Evolutionary conservation across 2,329 filamentous ascomycete genomes (phyloP).

Genomic region (Alternaria triticimaculans): DNA sequence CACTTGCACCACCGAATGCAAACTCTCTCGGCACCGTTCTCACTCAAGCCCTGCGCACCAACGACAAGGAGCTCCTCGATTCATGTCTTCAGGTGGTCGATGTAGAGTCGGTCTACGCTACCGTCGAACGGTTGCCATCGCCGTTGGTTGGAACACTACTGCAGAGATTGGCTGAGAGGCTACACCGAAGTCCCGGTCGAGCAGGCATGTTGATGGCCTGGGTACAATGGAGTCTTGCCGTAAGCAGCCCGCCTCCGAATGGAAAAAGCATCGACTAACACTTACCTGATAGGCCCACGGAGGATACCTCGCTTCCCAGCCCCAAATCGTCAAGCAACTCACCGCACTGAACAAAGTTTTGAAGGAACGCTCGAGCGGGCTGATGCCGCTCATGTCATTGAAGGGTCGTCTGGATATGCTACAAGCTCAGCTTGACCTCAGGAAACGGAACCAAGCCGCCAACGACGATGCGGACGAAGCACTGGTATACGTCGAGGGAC

Average conservation of each 20-base stretch:
- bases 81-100: conserved; percentile 87
- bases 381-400: conserved; percentile 81
- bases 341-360: conserved; percentile 83
- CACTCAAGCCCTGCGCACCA: conserved; percentile 88
- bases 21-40: conserved; percentile 92
- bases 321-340: conserved; percentile 80
- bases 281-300: conserved; percentile 69
- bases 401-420: conserved; percentile 97
- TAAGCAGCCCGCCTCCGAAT: background rate
- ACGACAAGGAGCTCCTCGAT: conserved; percentile 88
- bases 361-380: conserved; percentile 80
- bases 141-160: conserved; percentile 80
- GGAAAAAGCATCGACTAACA: background rate
- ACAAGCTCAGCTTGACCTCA: conserved; percentile 83
- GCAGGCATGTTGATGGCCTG: conserved; percentile 91
- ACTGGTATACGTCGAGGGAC: conserved; percentile 86
- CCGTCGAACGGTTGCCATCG: conserved; percentile 89
- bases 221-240: conserved; percentile 74
- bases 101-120: conserved; percentile 78
- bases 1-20: conserved; percentile 69
- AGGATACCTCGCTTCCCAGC: conserved; percentile 84
- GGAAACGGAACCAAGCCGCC: conserved; percentile 69
- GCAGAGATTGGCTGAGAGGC: conserved; percentile 81
- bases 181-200: conserved; percentile 85
- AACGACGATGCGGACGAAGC: conserved; percentile 71